Percentiles rank a stretch among this genome's conserved stretches.
Conservation (phyloP, 306 rosid genomes). For the Rosa lucieae region DNA sequence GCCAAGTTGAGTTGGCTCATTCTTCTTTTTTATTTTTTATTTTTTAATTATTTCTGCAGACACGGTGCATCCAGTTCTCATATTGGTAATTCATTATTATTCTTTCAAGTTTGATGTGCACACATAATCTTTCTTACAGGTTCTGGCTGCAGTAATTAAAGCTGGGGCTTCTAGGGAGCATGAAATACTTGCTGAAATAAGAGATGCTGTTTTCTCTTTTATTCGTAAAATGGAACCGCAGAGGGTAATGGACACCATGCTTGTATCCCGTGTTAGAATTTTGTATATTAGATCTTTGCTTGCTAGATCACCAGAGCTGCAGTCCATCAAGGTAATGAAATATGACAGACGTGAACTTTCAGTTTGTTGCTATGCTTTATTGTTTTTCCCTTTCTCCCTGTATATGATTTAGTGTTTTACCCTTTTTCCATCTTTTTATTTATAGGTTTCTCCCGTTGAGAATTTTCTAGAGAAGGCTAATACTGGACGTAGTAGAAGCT, state of each 20-base stretch:
- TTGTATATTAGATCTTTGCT: conserved; percentile 90
- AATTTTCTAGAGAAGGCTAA: conserved; percentile 82
- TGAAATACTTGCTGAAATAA: conserved; percentile 96
- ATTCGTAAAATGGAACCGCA: conserved; percentile 93
- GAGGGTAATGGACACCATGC: conserved; percentile 99
- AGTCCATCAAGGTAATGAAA: conserved; percentile 83
- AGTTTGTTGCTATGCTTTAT: conserved; percentile 5
- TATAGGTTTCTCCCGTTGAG: conserved; percentile 83
- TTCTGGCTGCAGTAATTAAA: conserved; percentile 94
- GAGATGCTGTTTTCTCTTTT: conserved; percentile 91
- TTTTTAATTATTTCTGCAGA: neutral
- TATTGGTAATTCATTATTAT: neutral
- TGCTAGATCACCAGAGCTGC: conserved; percentile 95
- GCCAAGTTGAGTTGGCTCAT: neutral
- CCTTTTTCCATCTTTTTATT: conserved; percentile 29
- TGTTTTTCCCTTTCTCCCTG: neutral
- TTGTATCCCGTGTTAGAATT: conserved; percentile 95
- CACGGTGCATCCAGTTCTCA: neutral
- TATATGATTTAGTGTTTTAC: neutral
- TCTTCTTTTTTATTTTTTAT: neutral
- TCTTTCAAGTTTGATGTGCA: conserved; percentile 5
- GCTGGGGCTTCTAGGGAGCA: conserved; percentile 99
- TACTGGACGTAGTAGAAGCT: conserved; percentile 82
- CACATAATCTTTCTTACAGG: conserved; percentile 44
- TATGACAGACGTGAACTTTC: conserved; percentile 9